A percentile compares a stretch with the other conserved stretches of the same genome.
Conservation (phyloP, 2,329 filamentous ascomycete genomes). For the Beauveria bassiana region DNA sequence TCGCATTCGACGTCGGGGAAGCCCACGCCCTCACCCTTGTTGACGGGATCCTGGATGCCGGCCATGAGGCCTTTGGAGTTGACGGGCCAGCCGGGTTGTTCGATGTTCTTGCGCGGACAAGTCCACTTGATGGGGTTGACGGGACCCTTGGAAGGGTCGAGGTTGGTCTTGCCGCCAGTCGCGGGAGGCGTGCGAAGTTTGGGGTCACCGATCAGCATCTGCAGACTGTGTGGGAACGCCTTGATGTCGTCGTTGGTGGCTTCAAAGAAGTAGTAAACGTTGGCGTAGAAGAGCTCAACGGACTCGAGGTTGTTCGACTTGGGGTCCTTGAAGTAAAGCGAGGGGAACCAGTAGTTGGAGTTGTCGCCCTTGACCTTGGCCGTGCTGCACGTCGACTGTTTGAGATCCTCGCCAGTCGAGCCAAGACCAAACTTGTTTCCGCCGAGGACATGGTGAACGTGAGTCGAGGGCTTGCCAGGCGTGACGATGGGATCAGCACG, state of each 20-base stretch:
- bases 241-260: constrained; percentile 56
- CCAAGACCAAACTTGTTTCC: constrained; percentile 58
- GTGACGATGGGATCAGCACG: constrained; percentile 61
- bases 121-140: constrained; percentile 52
- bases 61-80: constrained; percentile 46
- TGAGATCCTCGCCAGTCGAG: constrained; percentile 53
- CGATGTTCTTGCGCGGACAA: constrained; percentile 45
- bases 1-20: constrained; percentile 67
- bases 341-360: constrained; percentile 72
- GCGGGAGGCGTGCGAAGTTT: constrained; percentile 49
- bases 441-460: constrained; percentile 65
- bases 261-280: constrained; percentile 70
- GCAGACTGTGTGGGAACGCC: constrained; percentile 63
- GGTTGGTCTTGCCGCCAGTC: constrained; percentile 39
- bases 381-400: constrained; percentile 60
- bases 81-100: constrained; percentile 44
- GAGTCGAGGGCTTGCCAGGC: constrained; percentile 49
- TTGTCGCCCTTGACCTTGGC: constrained; percentile 61
- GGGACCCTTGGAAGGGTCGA: constrained; percentile 43
- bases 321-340: constrained; percentile 59
- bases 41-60: constrained; percentile 47
- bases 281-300: constrained; percentile 65
- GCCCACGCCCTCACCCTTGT: constrained; percentile 50
- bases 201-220: constrained; percentile 62
- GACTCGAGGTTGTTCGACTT: constrained; percentile 55